A percentile compares a stretch with the other conserved stretches of the same genome.
phyloP scores from a whole-genome alignment of 768 basidiomycete species.

The Tulasnella calospora region DNA sequence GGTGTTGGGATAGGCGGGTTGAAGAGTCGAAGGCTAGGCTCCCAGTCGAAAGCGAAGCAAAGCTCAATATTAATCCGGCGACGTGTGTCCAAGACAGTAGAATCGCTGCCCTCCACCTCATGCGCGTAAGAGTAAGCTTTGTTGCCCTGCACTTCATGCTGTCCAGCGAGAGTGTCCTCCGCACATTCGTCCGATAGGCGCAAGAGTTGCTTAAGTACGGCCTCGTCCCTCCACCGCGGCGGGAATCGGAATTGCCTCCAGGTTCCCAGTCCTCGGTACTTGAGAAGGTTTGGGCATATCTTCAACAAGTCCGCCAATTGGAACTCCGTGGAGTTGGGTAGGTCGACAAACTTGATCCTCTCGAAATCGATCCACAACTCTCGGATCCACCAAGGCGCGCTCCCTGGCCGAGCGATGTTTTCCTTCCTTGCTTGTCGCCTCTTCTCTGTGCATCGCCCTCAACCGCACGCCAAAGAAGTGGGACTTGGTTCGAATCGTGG shows the following conservation, averaged over 20 bases:
- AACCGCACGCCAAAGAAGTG: background rate
- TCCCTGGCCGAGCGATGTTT: background rate
- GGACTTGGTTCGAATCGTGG: background rate
- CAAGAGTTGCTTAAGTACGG: background rate
- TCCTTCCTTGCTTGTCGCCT: background rate
- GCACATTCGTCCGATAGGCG: background rate
- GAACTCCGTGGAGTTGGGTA: background rate
- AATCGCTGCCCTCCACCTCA: background rate
- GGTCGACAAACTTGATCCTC: background rate
- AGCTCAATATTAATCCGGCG: background rate
- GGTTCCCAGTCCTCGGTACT: background rate
- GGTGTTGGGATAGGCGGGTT: background rate
- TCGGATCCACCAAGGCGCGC: background rate
- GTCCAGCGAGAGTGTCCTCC: background rate
- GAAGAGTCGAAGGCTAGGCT: background rate
- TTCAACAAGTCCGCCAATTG: background rate
- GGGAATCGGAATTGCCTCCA: background rate
- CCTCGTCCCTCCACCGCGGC: background rate
- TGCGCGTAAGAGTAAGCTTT: background rate
- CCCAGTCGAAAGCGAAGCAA: background rate
- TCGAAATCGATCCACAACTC: background rate
- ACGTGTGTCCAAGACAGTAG: background rate
- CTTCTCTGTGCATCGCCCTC: background rate
- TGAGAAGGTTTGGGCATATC: background rate
- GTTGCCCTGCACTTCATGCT: background rate